phyloP scores from a whole-genome alignment of 345 rosid species.

The Kandelia obovata region DNA sequence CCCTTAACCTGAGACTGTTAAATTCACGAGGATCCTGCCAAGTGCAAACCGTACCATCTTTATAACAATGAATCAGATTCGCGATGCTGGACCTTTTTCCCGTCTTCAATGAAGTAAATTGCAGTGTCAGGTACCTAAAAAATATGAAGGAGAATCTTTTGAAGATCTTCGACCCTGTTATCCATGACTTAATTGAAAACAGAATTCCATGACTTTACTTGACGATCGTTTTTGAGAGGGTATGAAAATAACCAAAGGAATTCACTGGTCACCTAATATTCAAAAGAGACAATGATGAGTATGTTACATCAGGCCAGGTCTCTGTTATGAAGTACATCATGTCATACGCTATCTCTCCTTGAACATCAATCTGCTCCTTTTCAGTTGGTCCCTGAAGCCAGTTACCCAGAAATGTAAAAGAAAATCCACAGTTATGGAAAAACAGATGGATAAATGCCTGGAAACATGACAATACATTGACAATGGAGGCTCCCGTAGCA shows the following conservation, averaged over 20 bases:
- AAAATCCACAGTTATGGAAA: neutral
- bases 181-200: neutral
- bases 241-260: no score
- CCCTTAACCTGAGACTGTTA: neutral
- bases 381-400: constrained; percentile 85
- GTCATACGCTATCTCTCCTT: constrained; percentile 90
- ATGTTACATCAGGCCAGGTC: constrained; percentile 79
- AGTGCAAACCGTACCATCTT: neutral
- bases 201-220: neutral
- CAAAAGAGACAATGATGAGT: neutral
- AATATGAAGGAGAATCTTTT: neutral
- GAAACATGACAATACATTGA: constrained; percentile 54
- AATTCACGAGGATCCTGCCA: neutral
- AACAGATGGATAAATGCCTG: constrained; percentile 3
- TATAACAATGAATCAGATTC: constrained; percentile 17
- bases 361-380: constrained; percentile 96
- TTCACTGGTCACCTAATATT: neutral
- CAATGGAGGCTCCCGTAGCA: constrained; percentile 97
- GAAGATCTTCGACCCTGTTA: no score
- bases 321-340: constrained; percentile 81
- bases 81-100: constrained; percentile 77
- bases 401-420: constrained; percentile 2
- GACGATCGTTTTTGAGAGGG: no score
- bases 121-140: constrained; percentile 77
- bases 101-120: constrained; percentile 86